A percentile compares a stretch with the other conserved stretches of the same genome.
phyloP scores from a whole-genome alignment of 345 rosid genomes.

The Firmiana major region DNA sequence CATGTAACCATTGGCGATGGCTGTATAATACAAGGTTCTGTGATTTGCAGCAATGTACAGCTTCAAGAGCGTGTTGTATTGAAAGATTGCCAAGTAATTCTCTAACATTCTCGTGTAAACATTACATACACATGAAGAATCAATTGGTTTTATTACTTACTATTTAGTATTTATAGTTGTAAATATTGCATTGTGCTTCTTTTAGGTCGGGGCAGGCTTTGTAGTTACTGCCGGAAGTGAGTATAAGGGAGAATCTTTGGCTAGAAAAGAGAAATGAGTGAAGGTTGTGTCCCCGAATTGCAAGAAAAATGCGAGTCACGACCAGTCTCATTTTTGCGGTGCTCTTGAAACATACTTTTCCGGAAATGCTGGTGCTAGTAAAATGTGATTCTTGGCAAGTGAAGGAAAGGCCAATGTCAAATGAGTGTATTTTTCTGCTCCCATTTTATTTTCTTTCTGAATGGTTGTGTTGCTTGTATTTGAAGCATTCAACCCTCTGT shows the following conservation, averaged over 20 bases:
- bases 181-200: background rate
- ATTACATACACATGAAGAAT: background rate
- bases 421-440: background rate
- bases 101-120: background rate
- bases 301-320: background rate
- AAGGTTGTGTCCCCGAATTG: background rate
- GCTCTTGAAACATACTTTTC: background rate
- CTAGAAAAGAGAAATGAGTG: constrained; percentile 57
- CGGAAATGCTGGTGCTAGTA: constrained; percentile 1
- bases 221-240: constrained; percentile 67
- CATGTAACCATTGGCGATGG: constrained; percentile 87
- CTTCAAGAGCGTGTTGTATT: constrained; percentile 76
- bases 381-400: constrained; percentile 8
- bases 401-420: background rate
- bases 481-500: background rate
- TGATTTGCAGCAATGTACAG: constrained; percentile 84
- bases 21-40: constrained; percentile 88
- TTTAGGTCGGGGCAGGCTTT: constrained; percentile 80
- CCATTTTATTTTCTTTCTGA: background rate
- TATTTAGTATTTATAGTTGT: background rate
- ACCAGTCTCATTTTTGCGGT: background rate
- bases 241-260: constrained; percentile 80
- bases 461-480: background rate
- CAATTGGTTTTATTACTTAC: background rate
- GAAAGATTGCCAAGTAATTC: constrained; percentile 80